Percentiles rank a stretch among this genome's conserved stretches.
Evolutionary conservation across 306 rosid genomes (phyloP).

Genomic region (Rubus parviflorus): DNA sequence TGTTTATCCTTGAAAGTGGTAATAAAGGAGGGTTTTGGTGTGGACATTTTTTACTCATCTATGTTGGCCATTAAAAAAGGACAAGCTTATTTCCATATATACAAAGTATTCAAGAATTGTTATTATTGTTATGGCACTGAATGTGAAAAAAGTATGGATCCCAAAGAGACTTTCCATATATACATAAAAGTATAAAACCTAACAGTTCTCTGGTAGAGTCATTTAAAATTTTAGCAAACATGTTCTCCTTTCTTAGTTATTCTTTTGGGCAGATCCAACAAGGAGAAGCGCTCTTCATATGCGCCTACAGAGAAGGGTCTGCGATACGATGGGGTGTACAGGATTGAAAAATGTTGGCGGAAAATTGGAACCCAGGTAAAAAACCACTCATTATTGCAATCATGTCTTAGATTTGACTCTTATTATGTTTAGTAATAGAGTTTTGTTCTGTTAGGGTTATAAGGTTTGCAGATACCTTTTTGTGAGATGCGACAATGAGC

Average conservation of each 20-base stretch:
- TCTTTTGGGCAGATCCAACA: slow-evolving; percentile 51
- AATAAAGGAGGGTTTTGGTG: too few relatives aligned
- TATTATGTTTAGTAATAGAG: slow-evolving; percentile 17
- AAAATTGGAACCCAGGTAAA: slow-evolving; percentile 60
- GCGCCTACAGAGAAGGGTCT: slow-evolving; percentile 54
- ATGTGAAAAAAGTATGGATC: too few relatives aligned
- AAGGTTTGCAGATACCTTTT: slow-evolving; percentile 72
- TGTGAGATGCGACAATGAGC: slow-evolving; percentile 83
- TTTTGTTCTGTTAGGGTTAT: slow-evolving; percentile 42
- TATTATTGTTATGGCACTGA: too few relatives aligned
- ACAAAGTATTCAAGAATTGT: too few relatives aligned
- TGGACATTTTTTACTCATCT: too few relatives aligned
- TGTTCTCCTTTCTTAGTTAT: neutral
- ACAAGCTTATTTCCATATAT: too few relatives aligned
- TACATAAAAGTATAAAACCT: too few relatives aligned
- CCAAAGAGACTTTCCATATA: too few relatives aligned
- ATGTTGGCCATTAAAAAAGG: too few relatives aligned
- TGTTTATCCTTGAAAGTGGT: too few relatives aligned
- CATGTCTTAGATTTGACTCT: slow-evolving; percentile 30
- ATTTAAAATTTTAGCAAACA: neutral
- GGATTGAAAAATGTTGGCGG: slow-evolving; percentile 82
- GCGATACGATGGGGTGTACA: slow-evolving; percentile 69
- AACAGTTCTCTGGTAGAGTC: neutral
- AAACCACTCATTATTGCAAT: neutral
- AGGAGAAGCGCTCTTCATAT: slow-evolving; percentile 70